Evolutionary conservation across 2,329 filamentous ascomycete genomes (phyloP).

Genomic region (Coniochaeta ligniaria): DNA sequence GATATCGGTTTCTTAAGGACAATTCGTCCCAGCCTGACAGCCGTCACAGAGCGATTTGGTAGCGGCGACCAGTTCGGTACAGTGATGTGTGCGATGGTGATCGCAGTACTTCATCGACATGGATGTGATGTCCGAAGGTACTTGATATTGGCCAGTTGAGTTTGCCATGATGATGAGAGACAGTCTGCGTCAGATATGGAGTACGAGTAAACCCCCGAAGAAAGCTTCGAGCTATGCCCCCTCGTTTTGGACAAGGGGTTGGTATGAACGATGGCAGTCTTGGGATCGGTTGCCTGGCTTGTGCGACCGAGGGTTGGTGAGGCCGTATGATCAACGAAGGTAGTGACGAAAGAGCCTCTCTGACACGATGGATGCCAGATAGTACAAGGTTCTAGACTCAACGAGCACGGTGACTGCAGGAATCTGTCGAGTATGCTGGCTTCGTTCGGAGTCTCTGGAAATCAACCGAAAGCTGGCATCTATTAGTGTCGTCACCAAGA

Average conservation of each 20-base stretch:
- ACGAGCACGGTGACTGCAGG: neutral
- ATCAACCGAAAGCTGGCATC: neutral
- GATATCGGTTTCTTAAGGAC: neutral
- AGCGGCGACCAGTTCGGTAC: conserved; percentile 2
- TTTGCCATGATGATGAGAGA: neutral
- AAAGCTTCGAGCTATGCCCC: neutral
- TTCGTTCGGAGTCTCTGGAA: neutral
- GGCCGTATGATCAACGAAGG: neutral
- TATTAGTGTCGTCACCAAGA: neutral
- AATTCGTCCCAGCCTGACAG: conserved; percentile 2
- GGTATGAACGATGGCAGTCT: neutral
- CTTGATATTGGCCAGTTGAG: neutral
- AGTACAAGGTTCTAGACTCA: neutral
- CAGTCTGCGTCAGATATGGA: neutral
- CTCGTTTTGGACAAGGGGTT: neutral
- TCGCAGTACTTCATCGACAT: conserved; percentile 7
- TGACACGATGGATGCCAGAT: neutral
- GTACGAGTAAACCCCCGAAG: no score
- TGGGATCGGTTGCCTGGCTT: neutral
- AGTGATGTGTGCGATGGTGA: conserved; percentile 5
- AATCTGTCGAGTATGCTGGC: neutral
- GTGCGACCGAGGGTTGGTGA: neutral
- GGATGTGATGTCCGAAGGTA: neutral
- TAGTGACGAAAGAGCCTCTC: neutral
- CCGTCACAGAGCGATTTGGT: conserved; percentile 2